Base-by-base conservation (phyloP, 139 green algal genomes). In the Chlorella sp. region DNA sequence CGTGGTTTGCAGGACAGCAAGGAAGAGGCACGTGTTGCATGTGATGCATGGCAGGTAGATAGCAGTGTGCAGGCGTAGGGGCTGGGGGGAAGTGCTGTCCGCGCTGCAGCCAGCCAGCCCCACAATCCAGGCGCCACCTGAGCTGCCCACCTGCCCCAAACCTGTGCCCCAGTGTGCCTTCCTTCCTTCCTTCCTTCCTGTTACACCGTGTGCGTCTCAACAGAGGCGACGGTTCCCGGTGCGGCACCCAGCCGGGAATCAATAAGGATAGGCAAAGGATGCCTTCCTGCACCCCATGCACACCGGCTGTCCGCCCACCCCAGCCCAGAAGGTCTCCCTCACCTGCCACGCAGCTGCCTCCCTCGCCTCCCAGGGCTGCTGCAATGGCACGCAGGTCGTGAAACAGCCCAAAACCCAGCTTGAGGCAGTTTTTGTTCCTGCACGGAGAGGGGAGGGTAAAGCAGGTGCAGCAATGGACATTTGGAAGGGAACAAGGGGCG, bases 401-500 rank as follows among this genome's bases (percentile, higher is more conserved):
- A 26, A 90, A 69, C 24, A 95, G 39, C 5, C 83, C 83, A 82
- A 91, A 95, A 9, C 93, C 93, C 9, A 94, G 83, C 90, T 94
- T 90, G 40, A 94, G 42, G 83, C 84, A 88, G 68, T 14, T 15
- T 39, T 68, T 71, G 85, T 82, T 71, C 26, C 69, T 83, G 48
- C 48, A 16, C 12, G 2, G 36, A 12, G 32, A 7, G 32, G 4
- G 48, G 30, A 15, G n/a, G 81, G 15, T 15, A 42, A 7, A 4
- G 19, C 3, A 19, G 39, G 37, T 18, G 39, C n/a, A 26, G n/a
- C 3, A 5, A 14, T 5, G 22, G 7, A 28, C 21, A 14, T 71
- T 9, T 28, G 21, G 64, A 26, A 71, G 64, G 7, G 11, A 14
- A 30, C 11, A 32, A 2, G 64, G 64, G 64, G 21, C 64, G 64